Conservation (phyloP, 2,329 filamentous ascomycete genomes). For the Beauveria sp. region DNA sequence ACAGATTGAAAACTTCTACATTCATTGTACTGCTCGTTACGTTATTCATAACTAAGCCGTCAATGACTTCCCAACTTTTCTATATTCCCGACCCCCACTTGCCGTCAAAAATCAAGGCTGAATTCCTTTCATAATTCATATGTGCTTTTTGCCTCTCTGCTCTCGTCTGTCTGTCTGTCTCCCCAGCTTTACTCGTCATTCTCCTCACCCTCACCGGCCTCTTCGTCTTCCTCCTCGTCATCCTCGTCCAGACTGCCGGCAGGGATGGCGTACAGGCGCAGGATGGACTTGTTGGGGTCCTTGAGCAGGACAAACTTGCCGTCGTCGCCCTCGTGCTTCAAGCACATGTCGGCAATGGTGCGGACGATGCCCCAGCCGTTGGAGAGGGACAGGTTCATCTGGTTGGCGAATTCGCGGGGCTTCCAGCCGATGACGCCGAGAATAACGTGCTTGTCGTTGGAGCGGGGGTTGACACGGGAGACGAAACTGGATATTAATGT, state of each 20-base stretch:
- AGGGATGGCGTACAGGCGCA: conserved; percentile 89
- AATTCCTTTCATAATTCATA: conserved; percentile 9
- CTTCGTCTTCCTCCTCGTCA: conserved; percentile 58
- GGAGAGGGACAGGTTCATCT: conserved; percentile 95
- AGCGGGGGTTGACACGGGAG: conserved; percentile 85
- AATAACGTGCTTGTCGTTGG: conserved; percentile 87
- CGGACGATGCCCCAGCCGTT: conserved; percentile 99
- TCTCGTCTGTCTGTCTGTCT: not conserved
- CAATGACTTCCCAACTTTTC: conserved; percentile 6
- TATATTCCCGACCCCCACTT: not conserved
- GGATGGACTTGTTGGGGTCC: conserved; percentile 95
- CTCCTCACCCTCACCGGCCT: conserved; percentile 38
- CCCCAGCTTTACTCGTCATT: conserved; percentile 22
- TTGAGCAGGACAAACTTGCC: conserved; percentile 76
- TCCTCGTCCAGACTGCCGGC: conserved; percentile 85
- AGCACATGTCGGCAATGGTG: conserved; percentile 90
- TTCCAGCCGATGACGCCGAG: conserved; percentile 97
- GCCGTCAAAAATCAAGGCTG: conserved; percentile 2
- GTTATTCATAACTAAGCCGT: not conserved
- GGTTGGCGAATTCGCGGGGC: conserved; percentile 88
- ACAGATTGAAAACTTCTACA: not conserved
- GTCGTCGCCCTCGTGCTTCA: conserved; percentile 55
- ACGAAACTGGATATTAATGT: conserved; percentile 62
- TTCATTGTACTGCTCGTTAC: conserved; percentile 5
- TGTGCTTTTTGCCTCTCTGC: conserved; percentile 12